Conservation (phyloP, 768 basidiomycete species). For the Mycena venus region DNA sequence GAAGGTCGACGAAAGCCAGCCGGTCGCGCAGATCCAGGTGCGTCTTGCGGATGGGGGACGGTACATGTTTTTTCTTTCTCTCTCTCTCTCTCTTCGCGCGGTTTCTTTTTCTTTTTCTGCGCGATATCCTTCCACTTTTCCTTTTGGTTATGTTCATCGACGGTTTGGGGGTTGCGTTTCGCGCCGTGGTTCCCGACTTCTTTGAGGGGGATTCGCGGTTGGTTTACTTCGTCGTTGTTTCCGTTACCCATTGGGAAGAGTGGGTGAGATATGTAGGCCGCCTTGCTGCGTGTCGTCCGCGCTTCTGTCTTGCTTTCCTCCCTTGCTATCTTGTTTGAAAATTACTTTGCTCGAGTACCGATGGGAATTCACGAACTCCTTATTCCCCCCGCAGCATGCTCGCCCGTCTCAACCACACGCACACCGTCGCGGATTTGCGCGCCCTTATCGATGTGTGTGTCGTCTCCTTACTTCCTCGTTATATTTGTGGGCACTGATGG, state of each 20-base stretch:
- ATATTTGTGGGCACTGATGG: no score
- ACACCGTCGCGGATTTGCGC: conserved; percentile 64
- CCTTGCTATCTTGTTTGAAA: background rate
- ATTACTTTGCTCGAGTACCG: background rate
- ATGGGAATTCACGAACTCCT: background rate
- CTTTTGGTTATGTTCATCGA: background rate
- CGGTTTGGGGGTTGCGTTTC: conserved; percentile 82
- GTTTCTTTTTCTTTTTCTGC: background rate
- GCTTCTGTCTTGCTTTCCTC: background rate
- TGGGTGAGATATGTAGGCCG: no score
- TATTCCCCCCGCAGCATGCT: conserved; percentile 56
- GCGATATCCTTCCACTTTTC: background rate
- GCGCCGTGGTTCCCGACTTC: conserved; percentile 74
- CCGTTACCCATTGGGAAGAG: no score
- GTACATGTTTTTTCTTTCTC: conserved; percentile 51
- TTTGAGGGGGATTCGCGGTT: no score
- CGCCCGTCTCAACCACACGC: conserved; percentile 76
- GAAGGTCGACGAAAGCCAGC: conserved; percentile 80
- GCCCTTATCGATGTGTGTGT: conserved; percentile 25
- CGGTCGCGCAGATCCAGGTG: conserved; percentile 92
- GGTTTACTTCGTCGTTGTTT: no score
- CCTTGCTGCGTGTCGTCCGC: no score
- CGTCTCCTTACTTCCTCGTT: background rate
- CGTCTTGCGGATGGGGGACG: conserved; percentile 92
- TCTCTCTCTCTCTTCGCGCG: background rate